Base-by-base conservation (phyloP, 495 filamentous ascomycete species). In the Penicillium malachiteum region DNA sequence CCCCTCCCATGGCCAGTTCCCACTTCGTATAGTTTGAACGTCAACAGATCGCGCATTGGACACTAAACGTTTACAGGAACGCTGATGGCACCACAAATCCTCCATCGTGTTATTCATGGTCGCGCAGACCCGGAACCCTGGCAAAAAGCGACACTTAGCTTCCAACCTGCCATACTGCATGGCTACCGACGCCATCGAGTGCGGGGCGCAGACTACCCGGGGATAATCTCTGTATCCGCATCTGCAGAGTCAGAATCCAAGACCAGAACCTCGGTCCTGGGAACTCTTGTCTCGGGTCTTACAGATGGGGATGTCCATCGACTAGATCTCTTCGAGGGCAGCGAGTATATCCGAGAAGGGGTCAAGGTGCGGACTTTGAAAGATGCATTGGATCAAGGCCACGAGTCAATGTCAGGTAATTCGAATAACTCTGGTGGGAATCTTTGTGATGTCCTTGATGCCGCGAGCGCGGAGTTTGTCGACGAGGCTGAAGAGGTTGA, bases 251-350 rank as follows among this genome's bases (percentile, higher is more conserved):
- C 11, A 7, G 43, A 39, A 17, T 17, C 48, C 14, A 8, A 12
- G 10, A 18, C 57, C 6, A 38, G 70, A 1, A 53, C 70, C 3
- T 70, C 74, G n/a, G 92, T 97, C 10, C 80, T 87, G n/a, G 94
- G 94, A 8, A 88, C 84, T 26, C 83, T 84, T 40, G 90, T 92
- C 3, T 84, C 82, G 0, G 93, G 93, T 3, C 73, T 98, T 26
- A 94, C 89, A 2, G 80, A 84, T 11, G 84, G 79, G 0, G 90
- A 97, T 63, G 71, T 96, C 30, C 72, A 78, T 60, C 83, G 89
- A 7, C 79, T 98, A 2, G 92, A 97, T 59, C 65, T 71, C 8
- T 98, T 96, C 59, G 94, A 98, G 67, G 94, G 94, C 0, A 43
- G 48, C 0, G 79, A 91, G 63, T 98, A 97, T 64, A 67, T 76